A percentile compares a stretch with the other conserved stretches of the same genome.
Evolutionary conservation across 495 filamentous ascomycete genomes (phyloP).

Genomic region (Bombardia bombarda): DNA sequence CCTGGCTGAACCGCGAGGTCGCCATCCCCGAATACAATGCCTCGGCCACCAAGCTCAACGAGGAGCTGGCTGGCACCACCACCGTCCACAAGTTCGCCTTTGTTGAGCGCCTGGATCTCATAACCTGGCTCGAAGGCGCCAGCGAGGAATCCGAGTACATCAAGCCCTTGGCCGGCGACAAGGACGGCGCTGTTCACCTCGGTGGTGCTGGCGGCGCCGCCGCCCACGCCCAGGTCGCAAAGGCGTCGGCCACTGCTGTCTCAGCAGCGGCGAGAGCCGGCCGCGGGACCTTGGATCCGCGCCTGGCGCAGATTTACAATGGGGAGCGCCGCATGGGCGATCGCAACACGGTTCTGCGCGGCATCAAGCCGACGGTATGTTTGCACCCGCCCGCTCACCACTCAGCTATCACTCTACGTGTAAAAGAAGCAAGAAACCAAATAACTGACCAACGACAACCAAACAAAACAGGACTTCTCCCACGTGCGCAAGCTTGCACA

Average conservation of each 20-base stretch:
- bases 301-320: conserved; percentile 80
- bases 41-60: conserved; percentile 70
- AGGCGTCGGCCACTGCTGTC: too few relatives aligned
- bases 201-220: conserved; percentile 31
- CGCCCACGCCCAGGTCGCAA: conserved; percentile 48
- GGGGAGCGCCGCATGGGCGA: conserved; percentile 88
- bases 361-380: conserved; percentile 83
- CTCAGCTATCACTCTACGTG: too few relatives aligned
- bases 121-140: conserved; percentile 84
- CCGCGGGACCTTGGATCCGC: conserved; percentile 61
- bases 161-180: conserved; percentile 63
- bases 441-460: too few relatives aligned
- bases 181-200: conserved; percentile 39
- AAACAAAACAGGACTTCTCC: conserved; percentile 75
- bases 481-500: conserved; percentile 82
- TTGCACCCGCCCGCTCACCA: background rate
- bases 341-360: conserved; percentile 77
- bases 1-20: conserved; percentile 85
- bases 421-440: too few relatives aligned
- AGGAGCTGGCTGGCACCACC: conserved; percentile 56
- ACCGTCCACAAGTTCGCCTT: conserved; percentile 78
- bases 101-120: conserved; percentile 80
- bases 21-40: conserved; percentile 85
- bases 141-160: conserved; percentile 89
- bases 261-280: conserved; percentile 42